phyloP scores from a whole-genome alignment of 805 yeast species.

The Candida pseudoglaebosa region DNA sequence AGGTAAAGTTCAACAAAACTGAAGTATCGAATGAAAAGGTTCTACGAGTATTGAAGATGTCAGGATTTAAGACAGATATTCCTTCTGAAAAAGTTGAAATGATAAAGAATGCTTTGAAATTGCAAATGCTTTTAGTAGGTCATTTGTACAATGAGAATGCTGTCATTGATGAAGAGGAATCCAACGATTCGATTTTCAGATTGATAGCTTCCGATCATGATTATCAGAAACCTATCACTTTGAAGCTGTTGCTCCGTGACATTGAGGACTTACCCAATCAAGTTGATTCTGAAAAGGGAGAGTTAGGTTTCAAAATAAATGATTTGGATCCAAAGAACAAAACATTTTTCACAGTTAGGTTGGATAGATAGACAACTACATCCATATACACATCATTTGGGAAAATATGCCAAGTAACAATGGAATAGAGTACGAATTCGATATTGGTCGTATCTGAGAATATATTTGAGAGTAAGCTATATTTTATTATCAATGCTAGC shows the following conservation, averaged over 20 bases:
- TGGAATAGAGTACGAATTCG: too few species aligned
- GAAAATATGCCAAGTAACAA: too few species aligned
- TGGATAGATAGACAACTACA: background rate
- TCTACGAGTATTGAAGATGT: conserved; percentile 27
- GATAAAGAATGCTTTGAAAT: conserved; percentile 20
- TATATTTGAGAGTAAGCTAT: too few species aligned
- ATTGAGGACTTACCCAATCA: conserved; percentile 12
- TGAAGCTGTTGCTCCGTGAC: conserved; percentile 14
- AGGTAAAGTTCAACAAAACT: conserved; percentile 5
- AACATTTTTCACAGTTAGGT: conserved; percentile 11
- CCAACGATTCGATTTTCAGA: conserved; percentile 27
- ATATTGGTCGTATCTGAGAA: too few species aligned
- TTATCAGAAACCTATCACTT: conserved; percentile 19
- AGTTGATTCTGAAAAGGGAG: conserved; percentile 20
- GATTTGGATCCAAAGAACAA: conserved; percentile 9
- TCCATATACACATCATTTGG: conserved; percentile 2
- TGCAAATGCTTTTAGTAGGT: conserved; percentile 34
- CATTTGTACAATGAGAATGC: conserved; percentile 24
- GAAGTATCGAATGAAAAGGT: conserved; percentile 10
- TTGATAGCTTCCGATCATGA: conserved; percentile 31
- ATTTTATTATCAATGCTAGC: too few species aligned
- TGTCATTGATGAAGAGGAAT: conserved; percentile 7
- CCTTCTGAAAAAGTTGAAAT: conserved; percentile 16
- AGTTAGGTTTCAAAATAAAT: conserved; percentile 14
- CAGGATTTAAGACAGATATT: conserved; percentile 29